phyloP scores from a whole-genome alignment of 1,139 yeast species.

The Yueomyces sp. region DNA sequence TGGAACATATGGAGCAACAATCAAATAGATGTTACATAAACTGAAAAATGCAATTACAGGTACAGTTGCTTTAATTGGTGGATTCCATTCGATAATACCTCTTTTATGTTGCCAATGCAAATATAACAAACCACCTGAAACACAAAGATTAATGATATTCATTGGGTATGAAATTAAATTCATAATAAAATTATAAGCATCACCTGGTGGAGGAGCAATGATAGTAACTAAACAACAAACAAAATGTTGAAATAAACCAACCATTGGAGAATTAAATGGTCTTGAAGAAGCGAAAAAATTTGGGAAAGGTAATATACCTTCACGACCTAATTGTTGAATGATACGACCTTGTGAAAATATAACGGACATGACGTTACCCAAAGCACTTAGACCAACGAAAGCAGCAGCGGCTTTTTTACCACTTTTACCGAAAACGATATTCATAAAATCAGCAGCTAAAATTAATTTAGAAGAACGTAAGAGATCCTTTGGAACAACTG shows the following conservation, averaged over 20 bases:
- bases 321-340: constrained; percentile 62
- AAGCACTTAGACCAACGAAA: constrained; percentile 62
- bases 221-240: constrained; percentile 41
- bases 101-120: constrained; percentile 44
- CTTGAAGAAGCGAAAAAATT: constrained; percentile 38
- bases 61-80: constrained; percentile 58
- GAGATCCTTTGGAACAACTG: constrained; percentile 59
- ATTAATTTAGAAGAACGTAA: constrained; percentile 52
- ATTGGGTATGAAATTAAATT: constrained; percentile 68
- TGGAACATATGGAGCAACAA: constrained; percentile 73
- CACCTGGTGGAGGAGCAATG: constrained; percentile 61
- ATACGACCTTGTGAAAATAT: constrained; percentile 70
- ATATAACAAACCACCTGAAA: constrained; percentile 60
- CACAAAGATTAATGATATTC: constrained; percentile 56
- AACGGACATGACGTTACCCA: constrained; percentile 70
- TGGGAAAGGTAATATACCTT: constrained; percentile 61
- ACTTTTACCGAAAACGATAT: constrained; percentile 55
- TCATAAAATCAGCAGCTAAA: constrained; percentile 64
- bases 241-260: constrained; percentile 45
- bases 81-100: constrained; percentile 53
- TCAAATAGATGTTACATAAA: constrained; percentile 55
- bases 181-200: constrained; percentile 63
- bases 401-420: constrained; percentile 57
- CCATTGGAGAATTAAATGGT: constrained; percentile 35
- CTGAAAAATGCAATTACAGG: constrained; percentile 55